These are phyloP conservation scores for Camillea tinctor DNA, from an alignment of 2,329 filamentous ascomycete genomes.

Conservation along the genomic window DNA sequence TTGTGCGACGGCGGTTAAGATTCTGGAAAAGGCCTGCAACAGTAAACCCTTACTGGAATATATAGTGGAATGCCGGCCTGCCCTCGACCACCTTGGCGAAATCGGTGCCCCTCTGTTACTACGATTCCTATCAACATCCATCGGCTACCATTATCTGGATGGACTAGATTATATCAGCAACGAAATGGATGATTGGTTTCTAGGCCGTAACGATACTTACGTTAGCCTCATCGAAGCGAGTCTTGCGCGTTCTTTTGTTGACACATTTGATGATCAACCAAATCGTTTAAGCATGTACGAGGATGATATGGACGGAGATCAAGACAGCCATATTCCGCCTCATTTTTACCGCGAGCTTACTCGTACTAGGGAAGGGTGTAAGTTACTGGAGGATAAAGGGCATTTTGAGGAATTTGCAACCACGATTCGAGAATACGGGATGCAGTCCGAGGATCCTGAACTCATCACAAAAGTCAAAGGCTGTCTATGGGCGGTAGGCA, in stretches of 20 bases:
- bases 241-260: slow-evolving; percentile 78
- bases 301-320: slow-evolving; percentile 53
- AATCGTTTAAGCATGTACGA: slow-evolving; percentile 59
- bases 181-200: slow-evolving; percentile 99
- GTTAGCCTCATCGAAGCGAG: slow-evolving; percentile 95
- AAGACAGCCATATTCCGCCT: slow-evolving; percentile 74
- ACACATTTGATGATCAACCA: slow-evolving; percentile 58
- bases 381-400: slow-evolving; percentile 84
- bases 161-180: slow-evolving; percentile 98
- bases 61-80: slow-evolving; percentile 92
- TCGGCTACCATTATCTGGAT: slow-evolving; percentile 96
- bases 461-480: slow-evolving; percentile 92
- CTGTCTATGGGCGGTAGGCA: slow-evolving; percentile 95
- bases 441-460: slow-evolving; percentile 82
- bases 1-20: slow-evolving; percentile 93
- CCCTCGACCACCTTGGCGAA: slow-evolving; percentile 91
- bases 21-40: slow-evolving; percentile 95
- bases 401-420: slow-evolving; percentile 92
- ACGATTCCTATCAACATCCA: slow-evolving; percentile 91
- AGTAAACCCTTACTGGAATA: slow-evolving; percentile 88
- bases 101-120: slow-evolving; percentile 91
- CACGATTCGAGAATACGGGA: slow-evolving; percentile 83
- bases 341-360: slow-evolving; percentile 97
- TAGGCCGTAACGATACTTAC: slow-evolving; percentile 95
- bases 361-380: slow-evolving; percentile 88